Base-by-base conservation (phyloP, 2,329 filamentous ascomycete species). In the Leptoxyphium fumago region DNA sequence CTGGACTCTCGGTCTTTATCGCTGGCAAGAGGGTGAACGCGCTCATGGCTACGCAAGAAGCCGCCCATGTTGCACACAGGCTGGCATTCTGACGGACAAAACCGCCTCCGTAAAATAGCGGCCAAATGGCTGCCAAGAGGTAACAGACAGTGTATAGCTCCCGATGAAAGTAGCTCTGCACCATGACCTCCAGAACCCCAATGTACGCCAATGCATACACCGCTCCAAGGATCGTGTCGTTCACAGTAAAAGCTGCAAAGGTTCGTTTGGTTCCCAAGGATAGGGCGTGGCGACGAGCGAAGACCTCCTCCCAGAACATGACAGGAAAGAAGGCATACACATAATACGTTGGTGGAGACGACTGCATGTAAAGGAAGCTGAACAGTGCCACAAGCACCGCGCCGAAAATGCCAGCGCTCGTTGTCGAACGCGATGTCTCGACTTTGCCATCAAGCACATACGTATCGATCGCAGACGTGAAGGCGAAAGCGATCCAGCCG, bases 301-400 rank as follows among this genome's bases (percentile, higher is more conserved):
- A 89, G 0, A 95, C 84, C 57, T 95, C 88, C 62, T 95, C 89
- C 91, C 91, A 98, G 66, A 98, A 96, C 45, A 85, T 75, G 2
- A 94, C 79, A 0, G 91, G 91, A 62, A 98, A 98, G 54, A 93
- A 75, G 1, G 82, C 84, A 60, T 98, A 98, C 2, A 78, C 76
- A 57, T 96, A 98, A 62, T 98, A 98, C 2, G 84, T 82, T 45
- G 71, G 60, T 0, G 89, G 82, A 1, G 88, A 94, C 39, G 78
- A 75, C 39, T 93, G 89, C 45, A 85, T 69, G 46, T 83, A 68
- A 44, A 98, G 82, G 1, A 85, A 78, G 6, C 86, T 81, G 56
- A 83, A 95, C 10, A 96, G 64, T 1, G 70, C 71, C 18, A 83
- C 73, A n/a, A 94, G 71, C 4, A 82, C 60, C 0, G 88, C 86